Evolutionary conservation across 2,329 filamentous ascomycete species (phyloP), one percentile per base, ranked within the genome.

Genomic region (Calonectria pseudoturangicola): DNA sequence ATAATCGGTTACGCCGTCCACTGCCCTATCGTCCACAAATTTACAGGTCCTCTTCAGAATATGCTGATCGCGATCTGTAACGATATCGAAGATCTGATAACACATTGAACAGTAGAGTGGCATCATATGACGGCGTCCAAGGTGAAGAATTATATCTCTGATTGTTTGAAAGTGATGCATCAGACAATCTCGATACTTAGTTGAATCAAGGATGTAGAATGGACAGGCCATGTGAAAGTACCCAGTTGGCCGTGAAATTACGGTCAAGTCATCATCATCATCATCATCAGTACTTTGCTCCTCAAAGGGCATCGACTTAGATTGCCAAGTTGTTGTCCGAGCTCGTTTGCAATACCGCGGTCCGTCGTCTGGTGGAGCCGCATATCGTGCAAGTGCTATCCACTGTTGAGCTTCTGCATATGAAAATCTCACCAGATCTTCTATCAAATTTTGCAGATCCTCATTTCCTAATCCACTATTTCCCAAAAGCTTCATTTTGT

Each of bases 1-100:
- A 16, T 64, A 64, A 8, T 64, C 60, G 18, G 33, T 64, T 18
- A 64, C 15, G 4, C 62, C 62, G 12, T 65, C 62, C n/a, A 65
- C 33, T 1, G 13, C 13, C 9, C 10, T 39, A 1, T 25, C 2
- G 6, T 36, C 62, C 4, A 7, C 12, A 9, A 51, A 15, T 10
- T 16, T 18, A 13, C 62, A 65, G 4, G 15, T 27, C 4, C 43
- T 27, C 3, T 7, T 16, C n/a, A 30, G 13, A 12, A 65, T 50
- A 21, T 65, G 43, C 6, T 16, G 2, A 36, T 65, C 62, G 6
- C 62, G 43, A 21, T 65, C 62, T 2, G 25, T 3, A 6, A 36
- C 16, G 2, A 21, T 39, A 5, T 2, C 28, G 16, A 65, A 65
- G 1, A 7, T 30, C 9, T 50, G 2, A 13, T 39, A 50, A 16